These are phyloP conservation scores for Setomelanomma holmii DNA, from an alignment of 2,329 filamentous ascomycete genomes.

Conservation along the genomic window DNA sequence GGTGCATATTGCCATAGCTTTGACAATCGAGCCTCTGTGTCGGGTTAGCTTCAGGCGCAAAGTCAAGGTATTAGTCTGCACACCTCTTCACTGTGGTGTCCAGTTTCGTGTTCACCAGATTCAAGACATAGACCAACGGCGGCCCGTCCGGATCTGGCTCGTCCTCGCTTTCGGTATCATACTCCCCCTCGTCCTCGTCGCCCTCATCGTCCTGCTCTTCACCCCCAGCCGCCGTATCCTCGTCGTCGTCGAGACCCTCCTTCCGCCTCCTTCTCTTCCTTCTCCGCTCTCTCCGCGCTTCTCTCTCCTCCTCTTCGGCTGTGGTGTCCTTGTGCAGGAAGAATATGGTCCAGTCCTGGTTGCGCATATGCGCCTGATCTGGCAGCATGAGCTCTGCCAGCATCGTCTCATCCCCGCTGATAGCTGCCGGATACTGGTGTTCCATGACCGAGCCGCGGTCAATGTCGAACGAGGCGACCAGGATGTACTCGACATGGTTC, in stretches of 20 bases:
- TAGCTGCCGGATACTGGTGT: constrained; percentile 93
- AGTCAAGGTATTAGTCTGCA: neutral
- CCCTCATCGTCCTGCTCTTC: constrained; percentile 45
- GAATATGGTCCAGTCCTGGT: constrained; percentile 99
- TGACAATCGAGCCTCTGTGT: constrained; percentile 85
- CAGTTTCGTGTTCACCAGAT: constrained; percentile 97
- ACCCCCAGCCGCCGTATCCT: constrained; percentile 40
- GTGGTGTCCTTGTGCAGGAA: constrained; percentile 96
- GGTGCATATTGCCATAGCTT: constrained; percentile 99
- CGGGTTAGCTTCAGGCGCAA: constrained; percentile 15
- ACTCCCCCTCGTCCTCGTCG: constrained; percentile 55
- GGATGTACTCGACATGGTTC: constrained; percentile 98
- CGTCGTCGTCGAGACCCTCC: constrained; percentile 53
- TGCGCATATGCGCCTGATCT: constrained; percentile 92
- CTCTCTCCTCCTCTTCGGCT: constrained; percentile 74
- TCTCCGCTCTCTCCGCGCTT: constrained; percentile 65
- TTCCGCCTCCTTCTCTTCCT: constrained; percentile 55
- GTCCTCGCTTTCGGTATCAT: constrained; percentile 60
- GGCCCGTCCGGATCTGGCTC: constrained; percentile 75
- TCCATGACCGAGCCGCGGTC: constrained; percentile 97
- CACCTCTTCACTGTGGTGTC: constrained; percentile 85
- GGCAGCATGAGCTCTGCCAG: constrained; percentile 97
- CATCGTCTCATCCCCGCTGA: constrained; percentile 98
- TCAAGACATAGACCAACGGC: constrained; percentile 94
- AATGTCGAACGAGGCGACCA: constrained; percentile 97